Evolutionary conservation across 371 early-diverging fungal genomes (phyloP).

Genomic region (Apophysomyces sp.): DNA sequence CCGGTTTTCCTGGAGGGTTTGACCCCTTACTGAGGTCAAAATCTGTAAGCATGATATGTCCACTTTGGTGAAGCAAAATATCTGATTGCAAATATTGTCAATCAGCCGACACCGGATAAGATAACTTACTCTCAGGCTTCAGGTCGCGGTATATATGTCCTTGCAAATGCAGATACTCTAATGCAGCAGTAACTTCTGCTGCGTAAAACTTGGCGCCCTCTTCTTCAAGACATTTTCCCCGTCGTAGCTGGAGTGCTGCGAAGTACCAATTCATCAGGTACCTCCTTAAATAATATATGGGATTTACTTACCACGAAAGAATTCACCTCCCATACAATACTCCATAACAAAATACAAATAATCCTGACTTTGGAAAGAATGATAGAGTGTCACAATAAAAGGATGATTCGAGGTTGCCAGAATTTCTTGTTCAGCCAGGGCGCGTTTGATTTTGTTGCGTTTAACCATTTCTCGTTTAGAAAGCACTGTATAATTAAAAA

Average conservation of each 20-base stretch:
- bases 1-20: constrained; percentile 68
- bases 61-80: constrained; percentile 86
- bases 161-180: constrained; percentile 96
- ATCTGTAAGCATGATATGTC: constrained; percentile 95
- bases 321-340: constrained; percentile 99
- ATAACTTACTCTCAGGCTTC: constrained; percentile 94
- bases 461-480: constrained; percentile 95
- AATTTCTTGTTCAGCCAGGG: constrained; percentile 95
- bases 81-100: constrained; percentile 38
- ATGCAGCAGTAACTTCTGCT: constrained; percentile 91
- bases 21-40: constrained; percentile 93
- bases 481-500: constrained; percentile 56
- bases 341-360: constrained; percentile 98
- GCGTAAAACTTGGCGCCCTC: constrained; percentile 96
- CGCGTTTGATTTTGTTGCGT: constrained; percentile 94
- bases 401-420: constrained; percentile 92
- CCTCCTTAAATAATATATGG: not conserved
- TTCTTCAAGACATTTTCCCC: constrained; percentile 84
- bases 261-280: not conserved
- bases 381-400: constrained; percentile 96
- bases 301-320: constrained; percentile 73
- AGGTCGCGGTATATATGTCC: constrained; percentile 98
- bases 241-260: constrained; percentile 77
- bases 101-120: not conserved
- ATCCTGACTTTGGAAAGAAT: constrained; percentile 94